Conservation (phyloP, 345 rosid genomes). For the Rhodamnia argentea region DNA sequence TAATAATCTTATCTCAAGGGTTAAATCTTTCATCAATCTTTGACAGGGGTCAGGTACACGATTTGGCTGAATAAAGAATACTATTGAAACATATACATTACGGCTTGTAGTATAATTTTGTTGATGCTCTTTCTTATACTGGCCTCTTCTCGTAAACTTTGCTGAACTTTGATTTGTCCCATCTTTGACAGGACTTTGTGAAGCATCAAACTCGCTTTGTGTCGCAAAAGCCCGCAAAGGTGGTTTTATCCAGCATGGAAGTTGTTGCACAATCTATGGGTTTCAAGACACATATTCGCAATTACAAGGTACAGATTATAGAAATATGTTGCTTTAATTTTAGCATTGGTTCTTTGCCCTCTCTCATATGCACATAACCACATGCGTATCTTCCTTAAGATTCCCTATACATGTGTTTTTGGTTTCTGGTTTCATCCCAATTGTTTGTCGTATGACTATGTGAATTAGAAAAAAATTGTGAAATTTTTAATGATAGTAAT, state of each 20-base stretch:
- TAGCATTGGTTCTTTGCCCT: not conserved
- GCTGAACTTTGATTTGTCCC: not conserved
- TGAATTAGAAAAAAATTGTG: not conserved
- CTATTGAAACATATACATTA: not conserved
- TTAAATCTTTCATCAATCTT: constrained; percentile 86
- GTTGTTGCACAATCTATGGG: constrained; percentile 99
- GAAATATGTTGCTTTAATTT: not conserved
- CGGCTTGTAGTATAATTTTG: not conserved
- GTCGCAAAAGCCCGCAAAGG: constrained; percentile 77
- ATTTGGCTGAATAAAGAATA: not conserved
- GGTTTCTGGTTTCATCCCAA: not conserved
- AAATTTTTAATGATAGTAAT: not conserved
- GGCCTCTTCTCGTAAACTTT: not conserved
- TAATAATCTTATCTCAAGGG: constrained; percentile 89
- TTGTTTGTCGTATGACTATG: not conserved
- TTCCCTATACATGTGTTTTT: not conserved
- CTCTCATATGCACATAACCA: not conserved
- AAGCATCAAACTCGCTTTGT: constrained; percentile 80
- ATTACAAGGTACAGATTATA: constrained; percentile 55
- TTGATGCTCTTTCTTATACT: not conserved
- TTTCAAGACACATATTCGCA: constrained; percentile 89
- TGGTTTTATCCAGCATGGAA: constrained; percentile 91
- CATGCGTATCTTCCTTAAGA: not conserved
- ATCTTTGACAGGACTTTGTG: constrained; percentile 55
- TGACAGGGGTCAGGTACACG: constrained; percentile 73